Evolutionary conservation across 768 basidiomycete species (phyloP), one percentile per base, ranked within the genome.

Genomic region (Mycena leptocephala): DNA sequence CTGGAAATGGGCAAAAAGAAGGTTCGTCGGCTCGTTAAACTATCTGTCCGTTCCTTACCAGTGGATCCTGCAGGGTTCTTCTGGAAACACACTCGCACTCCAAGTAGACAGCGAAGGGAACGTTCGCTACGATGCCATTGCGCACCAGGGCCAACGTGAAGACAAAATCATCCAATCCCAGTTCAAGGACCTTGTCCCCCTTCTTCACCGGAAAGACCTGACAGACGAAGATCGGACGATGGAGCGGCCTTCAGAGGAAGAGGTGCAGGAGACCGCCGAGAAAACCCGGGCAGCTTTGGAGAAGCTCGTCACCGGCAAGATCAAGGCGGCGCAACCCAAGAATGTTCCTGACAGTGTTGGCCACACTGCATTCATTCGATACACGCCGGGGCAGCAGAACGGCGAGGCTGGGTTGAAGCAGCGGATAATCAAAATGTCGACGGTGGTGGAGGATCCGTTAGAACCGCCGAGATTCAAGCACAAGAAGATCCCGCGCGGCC

Each of bases 351-450:
- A 95, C 78, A 89, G 90, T 39, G 93, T 95, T 76, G 95, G 94
- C 8, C 95, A 95, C 85, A 94, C 97, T 0, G 89, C 92, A 11
- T 99, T 96, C 85, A 96, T 99, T 77, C 95, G 98, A 20, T 99
- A 99, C 83, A 99, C 98, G 18, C 97, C 98, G 10, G 97, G 96
- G 11, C 96, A 97, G 80, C 96, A 97, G 83, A 90, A 89, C 78
- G 92, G 92, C 46, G 87, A 89, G 32, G 85, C 82, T 10, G 94
- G 92, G 7, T 83, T 97, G 81, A 95, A 97, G 83, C 98, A 99
- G 84, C 88, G 98, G 70, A 99, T 99, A 80, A 99, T 99, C 86
- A 99, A 99, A 85, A 99, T 99, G 97, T 93, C 97, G 13, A 97
- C 98, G 78, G 95, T 99, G 14, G 96, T 97, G 6, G 98, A 99